Percentiles rank a stretch among this genome's conserved stretches.
Evolutionary conservation across 805 yeast genomes (phyloP).

Genomic region (Teunomyces barrocoloradensis): DNA sequence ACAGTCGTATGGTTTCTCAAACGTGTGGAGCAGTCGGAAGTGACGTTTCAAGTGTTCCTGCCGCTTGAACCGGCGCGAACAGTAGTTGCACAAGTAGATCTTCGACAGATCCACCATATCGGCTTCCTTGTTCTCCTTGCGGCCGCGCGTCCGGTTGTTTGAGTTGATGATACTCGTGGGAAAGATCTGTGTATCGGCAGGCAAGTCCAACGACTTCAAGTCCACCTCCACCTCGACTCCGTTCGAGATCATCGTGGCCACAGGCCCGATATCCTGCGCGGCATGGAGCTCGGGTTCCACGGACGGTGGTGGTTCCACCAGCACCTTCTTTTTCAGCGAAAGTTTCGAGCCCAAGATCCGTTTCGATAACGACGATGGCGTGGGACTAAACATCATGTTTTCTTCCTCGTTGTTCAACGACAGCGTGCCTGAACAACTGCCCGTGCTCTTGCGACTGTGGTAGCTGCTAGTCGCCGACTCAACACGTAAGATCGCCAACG

Average conservation of each 20-base stretch:
- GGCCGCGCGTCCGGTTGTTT: conserved; percentile 50
- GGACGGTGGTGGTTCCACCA: not conserved
- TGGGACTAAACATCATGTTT: not conserved
- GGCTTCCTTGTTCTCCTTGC: conserved; percentile 61
- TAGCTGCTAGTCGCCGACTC: not conserved
- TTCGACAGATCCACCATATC: conserved; percentile 50
- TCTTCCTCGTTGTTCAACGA: not conserved
- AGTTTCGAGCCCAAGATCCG: conserved; percentile 40
- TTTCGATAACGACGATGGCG: conserved; percentile 21
- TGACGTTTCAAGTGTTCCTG: conserved; percentile 79
- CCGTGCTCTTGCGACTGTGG: not conserved
- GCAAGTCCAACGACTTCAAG: conserved; percentile 37
- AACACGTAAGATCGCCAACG: not conserved
- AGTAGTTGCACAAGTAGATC: conserved; percentile 61
- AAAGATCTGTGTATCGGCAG: conserved; percentile 36
- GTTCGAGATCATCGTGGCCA: conserved; percentile 19
- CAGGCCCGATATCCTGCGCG: conserved; percentile 4
- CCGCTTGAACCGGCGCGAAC: conserved; percentile 65
- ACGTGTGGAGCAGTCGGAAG: conserved; percentile 67
- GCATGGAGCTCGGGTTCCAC: not conserved
- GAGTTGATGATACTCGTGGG: conserved; percentile 32
- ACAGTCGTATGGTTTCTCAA: conserved; percentile 69
- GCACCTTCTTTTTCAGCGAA: conserved; percentile 27
- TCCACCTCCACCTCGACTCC: conserved; percentile 42
- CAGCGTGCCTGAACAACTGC: not conserved